Base-by-base conservation (phyloP, 306 rosid genomes). In the Lathyrus oleraceus region DNA sequence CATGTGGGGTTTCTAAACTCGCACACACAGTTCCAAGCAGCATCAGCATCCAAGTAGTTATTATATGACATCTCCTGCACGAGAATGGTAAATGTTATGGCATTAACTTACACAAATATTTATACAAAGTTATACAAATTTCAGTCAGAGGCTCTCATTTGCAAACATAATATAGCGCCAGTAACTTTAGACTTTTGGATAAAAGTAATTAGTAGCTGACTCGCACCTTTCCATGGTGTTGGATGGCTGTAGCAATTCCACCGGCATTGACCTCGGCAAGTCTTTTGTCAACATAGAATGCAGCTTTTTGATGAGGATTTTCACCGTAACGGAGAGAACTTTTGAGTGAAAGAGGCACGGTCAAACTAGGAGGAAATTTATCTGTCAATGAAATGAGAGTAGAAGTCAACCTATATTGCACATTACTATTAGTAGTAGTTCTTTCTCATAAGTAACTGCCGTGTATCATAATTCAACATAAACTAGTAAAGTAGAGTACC, bases 271-370 rank as follows among this genome's bases (percentile, higher is more conserved):
- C 86, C 85, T 93, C 96, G 12, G 91, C 72, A 76, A 93, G 88
- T 35, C 89, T 85, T 85, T 80, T 87, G 59, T 93, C 97, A 60
- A 85, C 89, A 78, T 88, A 93, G 72, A 93, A 81, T 10, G 98
- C 96, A 74, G 94, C 91, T 67, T 79, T 84, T 62, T 93, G 98
- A 75, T 93, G 97, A 80, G 96, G 97, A 87, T 93, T 93, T 90
- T 93, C 98, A 77, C 98, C 97, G 16, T 93, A 93, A 2, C 97
- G 92, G 42, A 88, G 97, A 32, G 81, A 69, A 81, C 90, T 88
- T 81, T 84, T 83, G 16, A 85, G 84, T 27, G 78, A 71, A 25
- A 93, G 80, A 15, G 98, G 95, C 59, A 90, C 87, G 0, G 91
- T 86, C 44, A 89, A 78, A 80, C 89, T 83, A 57, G 90, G 91